phyloP scores from a whole-genome alignment of 129 eudicot species.

The Arctium lappa region DNA sequence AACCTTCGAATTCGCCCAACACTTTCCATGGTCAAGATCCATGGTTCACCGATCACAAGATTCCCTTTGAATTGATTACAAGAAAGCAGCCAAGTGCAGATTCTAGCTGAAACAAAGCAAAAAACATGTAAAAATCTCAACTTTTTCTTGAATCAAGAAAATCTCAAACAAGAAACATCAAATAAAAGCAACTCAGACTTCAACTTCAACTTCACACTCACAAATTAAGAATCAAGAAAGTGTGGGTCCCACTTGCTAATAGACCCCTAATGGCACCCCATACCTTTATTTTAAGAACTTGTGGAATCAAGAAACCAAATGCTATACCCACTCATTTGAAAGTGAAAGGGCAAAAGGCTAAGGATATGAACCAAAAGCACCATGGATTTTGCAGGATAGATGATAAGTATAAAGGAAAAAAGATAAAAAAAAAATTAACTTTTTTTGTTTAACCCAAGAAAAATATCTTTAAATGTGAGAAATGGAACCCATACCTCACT shows the following conservation, averaged over 20 bases:
- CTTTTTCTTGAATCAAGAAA: background rate
- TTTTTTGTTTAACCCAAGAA: slow-evolving; percentile 12
- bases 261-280: slow-evolving; percentile 35
- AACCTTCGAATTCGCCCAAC: slow-evolving; percentile 56
- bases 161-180: slow-evolving; percentile 8
- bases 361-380: slow-evolving; percentile 4
- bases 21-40: slow-evolving; percentile 56
- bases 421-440: slow-evolving; percentile 6
- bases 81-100: slow-evolving; percentile 26
- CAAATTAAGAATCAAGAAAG: slow-evolving; percentile 27
- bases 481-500: slow-evolving; percentile 37
- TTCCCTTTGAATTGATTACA: background rate
- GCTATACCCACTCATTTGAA: slow-evolving; percentile 22
- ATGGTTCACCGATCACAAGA: slow-evolving; percentile 27
- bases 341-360: slow-evolving; percentile 7
- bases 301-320: slow-evolving; percentile 1
- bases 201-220: slow-evolving; percentile 23
- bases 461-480: slow-evolving; percentile 13
- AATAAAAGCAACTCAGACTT: slow-evolving; percentile 9
- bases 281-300: slow-evolving; percentile 24
- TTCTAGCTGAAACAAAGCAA: slow-evolving; percentile 29
- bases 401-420: slow-evolving; percentile 16
- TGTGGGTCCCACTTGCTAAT: slow-evolving; percentile 25
- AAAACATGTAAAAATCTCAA: slow-evolving; percentile 7
- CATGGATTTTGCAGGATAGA: slow-evolving; percentile 18